Evolutionary conservation across 1,284 basidiomycete genomes (phyloP).

Genomic region (Irpex lacteus): DNA sequence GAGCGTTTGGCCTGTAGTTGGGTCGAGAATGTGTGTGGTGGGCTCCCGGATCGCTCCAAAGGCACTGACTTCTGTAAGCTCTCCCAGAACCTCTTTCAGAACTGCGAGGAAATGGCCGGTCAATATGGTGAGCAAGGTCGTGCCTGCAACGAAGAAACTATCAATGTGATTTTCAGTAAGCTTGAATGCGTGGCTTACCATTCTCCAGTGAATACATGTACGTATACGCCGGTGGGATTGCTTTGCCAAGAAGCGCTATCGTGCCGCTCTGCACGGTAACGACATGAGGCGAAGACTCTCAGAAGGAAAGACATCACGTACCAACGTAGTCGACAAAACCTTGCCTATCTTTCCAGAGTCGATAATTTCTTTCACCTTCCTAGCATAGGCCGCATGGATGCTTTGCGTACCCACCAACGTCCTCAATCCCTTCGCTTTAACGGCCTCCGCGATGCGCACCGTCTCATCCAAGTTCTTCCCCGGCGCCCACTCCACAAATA

Average conservation of each 20-base stretch:
- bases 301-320: constrained; percentile 16
- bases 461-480: constrained; percentile 31
- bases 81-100: constrained; percentile 29
- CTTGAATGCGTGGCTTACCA: not conserved
- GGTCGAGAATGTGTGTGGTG: constrained; percentile 24
- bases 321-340: constrained; percentile 28
- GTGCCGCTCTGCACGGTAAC: not conserved
- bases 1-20: constrained; percentile 20
- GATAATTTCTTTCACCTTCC: constrained; percentile 32
- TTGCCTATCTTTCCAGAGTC: constrained; percentile 31
- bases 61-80: constrained; percentile 30
- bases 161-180: no score
- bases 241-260: not conserved
- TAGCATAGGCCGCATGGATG: constrained; percentile 23
- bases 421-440: constrained; percentile 29
- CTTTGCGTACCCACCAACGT: constrained; percentile 34
- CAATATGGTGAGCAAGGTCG: constrained; percentile 26
- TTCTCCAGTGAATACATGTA: not conserved
- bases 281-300: not conserved
- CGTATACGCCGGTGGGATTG: not conserved
- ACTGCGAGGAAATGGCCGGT: constrained; percentile 30
- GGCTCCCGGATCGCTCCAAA: constrained; percentile 26
- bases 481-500: constrained; percentile 40
- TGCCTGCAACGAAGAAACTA: constrained; percentile 15
- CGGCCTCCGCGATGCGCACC: constrained; percentile 30